Evolutionary conservation across 225 moss, liverwort and hornwort genomes (phyloP), one percentile per base, ranked within the genome.

Genomic region (Polytrichum commune): DNA sequence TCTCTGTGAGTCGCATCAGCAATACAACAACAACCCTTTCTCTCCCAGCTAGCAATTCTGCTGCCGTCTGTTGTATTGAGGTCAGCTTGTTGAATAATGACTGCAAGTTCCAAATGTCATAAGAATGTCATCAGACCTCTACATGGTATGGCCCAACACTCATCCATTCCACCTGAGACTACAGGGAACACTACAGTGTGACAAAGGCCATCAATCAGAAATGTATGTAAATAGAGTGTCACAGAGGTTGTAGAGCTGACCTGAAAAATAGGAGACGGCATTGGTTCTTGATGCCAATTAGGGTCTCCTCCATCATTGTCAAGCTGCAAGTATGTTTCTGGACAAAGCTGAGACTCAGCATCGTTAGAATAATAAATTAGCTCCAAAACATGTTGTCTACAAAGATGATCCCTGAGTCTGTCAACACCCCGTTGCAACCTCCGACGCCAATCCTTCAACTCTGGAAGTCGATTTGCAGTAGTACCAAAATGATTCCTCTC

Each of bases 371-470:
- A 90, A 78, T 93, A 97, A 71, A 96, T 89, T 71, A 94, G 78
- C 69, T 97, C 94, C 35, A 97, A 74, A 64, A 90, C 87, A 73
- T 94, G 90, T 56, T 88, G 86, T 69, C 86, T 86, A 74, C 96
- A 97, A 62, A 93, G 91, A 70, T 94, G 89, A 77, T 94, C 94
- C 81, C 92, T 76, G 24, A 97, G 91, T 77, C 89, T 88, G 55
- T 93, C 96, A 46, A 94, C 92, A 68, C 88, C 93, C 24, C 91
- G 88, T 74, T 88, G 88, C 78, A 97, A 78, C 75, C 88, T 81
- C 30, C 90, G 88, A 79, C 92, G 89, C 92, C 96, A 97, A 71
- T 94, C 96, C 89, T 92, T 97, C 54, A 93, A 84, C 78, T 97
- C 94, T 26, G 94, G 92, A 78, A 97, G 76, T 63, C 96, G 82